Evolutionary conservation across 2,329 filamentous ascomycete species (phyloP).

Genomic region (Westerdykella sp.): DNA sequence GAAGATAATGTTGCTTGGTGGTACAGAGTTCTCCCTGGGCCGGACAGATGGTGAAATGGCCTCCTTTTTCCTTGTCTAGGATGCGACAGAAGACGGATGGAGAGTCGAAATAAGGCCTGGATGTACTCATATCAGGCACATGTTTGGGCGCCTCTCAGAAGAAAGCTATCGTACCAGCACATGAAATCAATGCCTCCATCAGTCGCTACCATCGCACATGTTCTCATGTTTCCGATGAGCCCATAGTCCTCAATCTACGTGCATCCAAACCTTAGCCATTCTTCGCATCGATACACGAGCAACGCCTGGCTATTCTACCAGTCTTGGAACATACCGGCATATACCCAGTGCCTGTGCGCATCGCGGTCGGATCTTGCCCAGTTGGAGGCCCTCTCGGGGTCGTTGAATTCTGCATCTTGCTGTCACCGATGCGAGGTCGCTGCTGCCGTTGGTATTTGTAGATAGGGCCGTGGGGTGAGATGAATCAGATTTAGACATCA

Average conservation of each 20-base stretch:
- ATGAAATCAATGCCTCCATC: conserved; percentile 70
- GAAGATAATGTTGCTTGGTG: conserved; percentile 72
- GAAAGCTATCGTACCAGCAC: conserved; percentile 55
- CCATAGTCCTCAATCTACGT: conserved; percentile 59
- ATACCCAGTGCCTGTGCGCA: conserved; percentile 22
- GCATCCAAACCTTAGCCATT: conserved; percentile 3
- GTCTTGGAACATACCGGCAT: conserved; percentile 15
- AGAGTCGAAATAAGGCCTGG: conserved; percentile 71
- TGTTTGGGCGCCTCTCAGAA: no score
- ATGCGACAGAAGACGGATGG: conserved; percentile 69
- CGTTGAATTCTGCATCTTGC: conserved; percentile 11
- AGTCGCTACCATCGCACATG: conserved; percentile 67
- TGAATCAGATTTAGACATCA: no score
- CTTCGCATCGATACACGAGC: neutral
- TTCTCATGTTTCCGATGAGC: conserved; percentile 75
- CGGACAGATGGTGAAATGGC: conserved; percentile 60
- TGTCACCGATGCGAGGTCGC: neutral
- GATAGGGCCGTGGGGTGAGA: no score
- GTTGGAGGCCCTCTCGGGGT: conserved; percentile 6
- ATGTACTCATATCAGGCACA: neutral
- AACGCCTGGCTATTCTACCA: neutral
- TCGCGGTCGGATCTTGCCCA: conserved; percentile 10
- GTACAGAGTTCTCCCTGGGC: conserved; percentile 50
- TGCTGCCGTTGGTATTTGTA: no score
- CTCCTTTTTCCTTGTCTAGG: conserved; percentile 67